Base-by-base conservation (phyloP, 352 stramenopile genomes). In the Nothophytophthora sp. region DNA sequence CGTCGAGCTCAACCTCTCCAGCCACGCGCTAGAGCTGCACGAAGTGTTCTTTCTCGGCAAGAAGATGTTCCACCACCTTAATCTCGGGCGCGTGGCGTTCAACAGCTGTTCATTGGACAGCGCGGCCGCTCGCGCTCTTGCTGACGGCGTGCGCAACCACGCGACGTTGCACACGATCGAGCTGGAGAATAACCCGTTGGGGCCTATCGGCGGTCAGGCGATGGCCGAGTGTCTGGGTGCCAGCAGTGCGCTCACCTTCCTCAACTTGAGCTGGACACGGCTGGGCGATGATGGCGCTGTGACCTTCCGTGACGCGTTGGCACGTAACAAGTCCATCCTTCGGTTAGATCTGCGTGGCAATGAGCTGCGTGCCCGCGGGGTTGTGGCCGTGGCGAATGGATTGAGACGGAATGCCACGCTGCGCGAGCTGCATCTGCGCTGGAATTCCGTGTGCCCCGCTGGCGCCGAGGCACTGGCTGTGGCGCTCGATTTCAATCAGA, bases 201-300 rank as follows among this genome's bases (percentile, higher is more conserved):
- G 74, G 2, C 48, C 63, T 7, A 50, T 61, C 15, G 79, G 82
- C 2, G 82, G 82, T 2, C 52, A 63, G 4, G 79, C 79, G 12
- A 67, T 92, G 49, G 60, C 57, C 7, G 82, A 90, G 50, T 84
- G 68, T 36, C 61, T 92, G 19, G 55, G 70, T 23, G 76, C 63
- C 56, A 92, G 87, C 44, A 50, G 16, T 18, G 80, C 76, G 20
- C 60, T 92, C 9, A 86, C 60, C 5, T 74, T 64, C 32, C 59
- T 92, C 4, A 92, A 92, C 44, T 60, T 92, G 36, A 92, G 82
- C 63, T 92, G 79, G 79, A 90, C 88, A 38, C 53, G 73, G 11
- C 67, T 92, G 16, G 73, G 77, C 22, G 73, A 92, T 23, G 80
- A 77, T 22, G 82, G 77, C 6, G 76, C 79, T 2, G 33, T 63